A percentile compares a stretch with the other conserved stretches of the same genome.
These are phyloP conservation scores for Russula emetica DNA, from an alignment of 768 basidiomycete genomes.

Conservation along the genomic window DNA sequence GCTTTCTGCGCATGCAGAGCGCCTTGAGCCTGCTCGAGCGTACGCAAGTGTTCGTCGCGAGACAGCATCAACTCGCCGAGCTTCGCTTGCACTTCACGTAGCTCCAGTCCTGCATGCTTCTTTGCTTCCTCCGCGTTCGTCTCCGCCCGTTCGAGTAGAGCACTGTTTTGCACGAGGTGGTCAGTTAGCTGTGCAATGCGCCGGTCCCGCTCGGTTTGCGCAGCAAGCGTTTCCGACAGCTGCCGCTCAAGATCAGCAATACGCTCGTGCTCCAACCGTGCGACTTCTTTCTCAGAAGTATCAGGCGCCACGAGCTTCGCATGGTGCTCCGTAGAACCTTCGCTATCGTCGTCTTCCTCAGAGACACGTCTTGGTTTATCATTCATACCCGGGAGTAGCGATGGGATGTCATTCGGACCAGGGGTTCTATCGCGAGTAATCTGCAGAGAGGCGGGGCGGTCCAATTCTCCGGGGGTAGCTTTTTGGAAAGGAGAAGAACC, in stretches of 20 bases:
- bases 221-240: slow-evolving; percentile 51
- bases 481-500: slow-evolving; percentile 47
- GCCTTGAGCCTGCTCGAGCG: no score
- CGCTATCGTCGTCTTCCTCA: slow-evolving; percentile 52
- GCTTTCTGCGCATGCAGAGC: slow-evolving; percentile 31
- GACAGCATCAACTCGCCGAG: slow-evolving; percentile 66
- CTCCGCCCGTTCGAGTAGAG: slow-evolving; percentile 63
- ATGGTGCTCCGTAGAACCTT: slow-evolving; percentile 62
- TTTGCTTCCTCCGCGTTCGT: no score
- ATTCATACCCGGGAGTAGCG: slow-evolving; percentile 34
- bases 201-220: slow-evolving; percentile 51
- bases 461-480: slow-evolving; percentile 14
- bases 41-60: slow-evolving; percentile 52
- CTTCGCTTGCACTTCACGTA: no score
- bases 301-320: slow-evolving; percentile 62
- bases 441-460: slow-evolving; percentile 24
- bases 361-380: slow-evolving; percentile 35
- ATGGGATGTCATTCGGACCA: slow-evolving; percentile 37
- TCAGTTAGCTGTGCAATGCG: slow-evolving; percentile 69
- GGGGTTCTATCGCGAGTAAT: slow-evolving; percentile 12
- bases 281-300: slow-evolving; percentile 56
- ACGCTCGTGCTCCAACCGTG: slow-evolving; percentile 69
- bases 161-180: slow-evolving; percentile 62
- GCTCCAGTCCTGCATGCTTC: no score
- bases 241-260: slow-evolving; percentile 35